These are phyloP conservation scores for Psidium friedrichsthalianum DNA, from an alignment of 345 rosid species.

Conservation along the genomic window DNA sequence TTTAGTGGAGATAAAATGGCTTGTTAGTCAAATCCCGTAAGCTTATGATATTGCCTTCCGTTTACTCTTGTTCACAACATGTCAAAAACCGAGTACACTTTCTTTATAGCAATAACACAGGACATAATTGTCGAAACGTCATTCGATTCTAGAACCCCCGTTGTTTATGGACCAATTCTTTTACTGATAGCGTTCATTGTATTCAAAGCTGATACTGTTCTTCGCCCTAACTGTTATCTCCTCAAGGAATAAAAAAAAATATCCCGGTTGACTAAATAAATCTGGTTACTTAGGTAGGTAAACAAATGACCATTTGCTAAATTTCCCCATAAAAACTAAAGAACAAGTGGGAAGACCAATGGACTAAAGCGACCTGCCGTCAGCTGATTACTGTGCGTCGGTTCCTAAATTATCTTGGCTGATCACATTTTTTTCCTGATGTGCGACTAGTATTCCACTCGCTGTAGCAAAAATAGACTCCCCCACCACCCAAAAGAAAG, in stretches of 20 bases:
- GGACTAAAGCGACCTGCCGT: not conserved
- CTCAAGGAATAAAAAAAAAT: not conserved
- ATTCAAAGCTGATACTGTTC: not conserved
- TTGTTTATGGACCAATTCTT: not conserved
- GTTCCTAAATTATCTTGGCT: not conserved
- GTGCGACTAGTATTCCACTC: not conserved
- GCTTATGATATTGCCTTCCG: not conserved
- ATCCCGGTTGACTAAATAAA: not conserved
- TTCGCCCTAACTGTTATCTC: not conserved
- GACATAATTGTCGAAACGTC: not conserved
- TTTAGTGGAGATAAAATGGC: not conserved
- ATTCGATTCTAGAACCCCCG: not conserved
- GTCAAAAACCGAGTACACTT: not conserved
- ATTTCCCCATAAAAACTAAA: not conserved
- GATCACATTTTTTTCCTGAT: not conserved
- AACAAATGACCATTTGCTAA: not conserved
- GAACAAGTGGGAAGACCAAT: not conserved
- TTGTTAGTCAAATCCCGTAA: not conserved
- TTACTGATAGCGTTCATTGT: not conserved
- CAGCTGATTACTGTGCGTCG: not conserved
- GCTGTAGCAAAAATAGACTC: not conserved
- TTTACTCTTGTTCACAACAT: not conserved
- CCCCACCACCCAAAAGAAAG: not conserved
- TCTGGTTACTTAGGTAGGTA: not conserved
- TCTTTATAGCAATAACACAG: not conserved